Base-by-base conservation (phyloP, 495 filamentous ascomycete species). In the Trichoderma orchidacearum region DNA sequence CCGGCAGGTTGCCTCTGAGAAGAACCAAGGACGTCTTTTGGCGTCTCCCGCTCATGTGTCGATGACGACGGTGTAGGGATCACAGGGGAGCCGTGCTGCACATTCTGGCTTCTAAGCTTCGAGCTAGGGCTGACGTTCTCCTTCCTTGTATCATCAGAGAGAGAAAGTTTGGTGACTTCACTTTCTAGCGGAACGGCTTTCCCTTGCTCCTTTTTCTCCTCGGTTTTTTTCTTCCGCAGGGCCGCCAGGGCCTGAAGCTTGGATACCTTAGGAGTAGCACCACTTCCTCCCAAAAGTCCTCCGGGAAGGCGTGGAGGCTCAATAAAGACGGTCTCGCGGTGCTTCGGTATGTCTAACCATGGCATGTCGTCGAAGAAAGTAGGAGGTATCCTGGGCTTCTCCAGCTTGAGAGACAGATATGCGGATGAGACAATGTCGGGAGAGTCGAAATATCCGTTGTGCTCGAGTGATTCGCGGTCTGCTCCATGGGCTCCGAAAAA, bases 211-310 rank as follows among this genome's bases (percentile, higher is more conserved):
- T 57, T 70, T 64, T 84, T 84, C 9, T 85, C 83, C 35, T 88
- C 85, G 51, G 86, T 83, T 68, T 89, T 90, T 71, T 91, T 94
- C 66, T 85, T 86, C 52, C 90, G 81, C 21, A 86, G 83, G n/a
- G 89, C 90, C 57, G 92, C 92, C 18, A 97, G 74, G 38, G 85
- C 85, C 58, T 93, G 90, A 29, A 97, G 75, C 64, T 96, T 98
- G 11, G 92, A 95, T 64, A 86, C 77, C 63, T 94, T 95, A n/a
- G 80, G 72, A 11, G 75, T 63, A 0, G 70, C 59, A 21, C 75
- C 71, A 2, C 86, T 81, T 21, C 94, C 93, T 21, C 93, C 93
- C 17, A 93, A 70, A 8, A 98, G 75, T 0, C 81, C 79, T 7
- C 85, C 80, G 29, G 70, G 77, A 48, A 80, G 83, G 53, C 72